phyloP scores from a whole-genome alignment of 2,329 filamentous ascomycete genomes.

The Xylariaceae sp. region DNA sequence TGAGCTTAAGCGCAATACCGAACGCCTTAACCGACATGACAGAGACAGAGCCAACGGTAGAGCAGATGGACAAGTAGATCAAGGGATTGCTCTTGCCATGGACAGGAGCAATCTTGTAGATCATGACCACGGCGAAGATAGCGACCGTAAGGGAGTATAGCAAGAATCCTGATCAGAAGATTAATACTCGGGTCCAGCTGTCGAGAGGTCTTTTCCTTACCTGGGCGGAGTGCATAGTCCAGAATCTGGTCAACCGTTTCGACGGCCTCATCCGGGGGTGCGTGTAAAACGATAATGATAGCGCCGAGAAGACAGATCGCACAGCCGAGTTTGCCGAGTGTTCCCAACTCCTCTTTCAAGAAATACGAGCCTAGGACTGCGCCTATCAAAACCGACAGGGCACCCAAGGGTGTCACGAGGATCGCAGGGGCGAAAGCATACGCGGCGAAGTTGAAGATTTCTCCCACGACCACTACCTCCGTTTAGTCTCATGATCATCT shows the following conservation, averaged over 20 bases:
- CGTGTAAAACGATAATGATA: slow-evolving; percentile 95
- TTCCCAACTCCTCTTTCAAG: slow-evolving; percentile 82
- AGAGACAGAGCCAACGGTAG: slow-evolving; percentile 90
- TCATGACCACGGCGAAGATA: slow-evolving; percentile 86
- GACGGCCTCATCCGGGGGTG: slow-evolving; percentile 88
- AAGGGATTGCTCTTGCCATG: slow-evolving; percentile 95
- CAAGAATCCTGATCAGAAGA: slow-evolving; percentile 64
- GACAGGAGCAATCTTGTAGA: slow-evolving; percentile 84
- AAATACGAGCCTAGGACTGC: slow-evolving; percentile 95
- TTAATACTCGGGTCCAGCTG: slow-evolving; percentile 18
- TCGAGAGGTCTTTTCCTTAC: slow-evolving; percentile 45
- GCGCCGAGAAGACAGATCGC: slow-evolving; percentile 94
- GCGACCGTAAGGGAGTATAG: slow-evolving; percentile 77
- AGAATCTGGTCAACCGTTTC: slow-evolving; percentile 88
- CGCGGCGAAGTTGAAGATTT: slow-evolving; percentile 94
- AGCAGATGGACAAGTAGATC: slow-evolving; percentile 96
- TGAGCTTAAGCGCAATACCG: slow-evolving; percentile 94
- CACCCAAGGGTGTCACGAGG: slow-evolving; percentile 89
- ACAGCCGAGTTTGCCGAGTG: slow-evolving; percentile 86
- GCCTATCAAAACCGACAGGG: slow-evolving; percentile 89
- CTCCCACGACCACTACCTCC: slow-evolving; percentile 74
- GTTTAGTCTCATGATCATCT: slow-evolving; percentile 4
- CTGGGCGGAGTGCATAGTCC: slow-evolving; percentile 82
- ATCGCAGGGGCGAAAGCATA: slow-evolving; percentile 99
- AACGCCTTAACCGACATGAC: slow-evolving; percentile 99